Conservation (phyloP, 108 stramenopile genomes). For the Schizochytrium sp. region DNA sequence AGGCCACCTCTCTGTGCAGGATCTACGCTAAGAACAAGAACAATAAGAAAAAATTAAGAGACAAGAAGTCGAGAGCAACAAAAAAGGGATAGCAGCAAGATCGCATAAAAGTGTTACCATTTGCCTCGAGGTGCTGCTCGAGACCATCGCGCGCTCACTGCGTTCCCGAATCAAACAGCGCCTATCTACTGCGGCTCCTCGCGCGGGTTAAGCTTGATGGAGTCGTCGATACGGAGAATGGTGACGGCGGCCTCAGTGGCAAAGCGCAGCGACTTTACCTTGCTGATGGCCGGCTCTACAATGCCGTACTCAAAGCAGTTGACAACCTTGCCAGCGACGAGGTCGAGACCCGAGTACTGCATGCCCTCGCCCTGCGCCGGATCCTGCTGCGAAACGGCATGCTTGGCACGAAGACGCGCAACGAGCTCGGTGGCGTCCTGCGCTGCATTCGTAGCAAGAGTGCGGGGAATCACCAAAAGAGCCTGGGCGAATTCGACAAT, state of each 20-base stretch:
- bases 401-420: slow-evolving; percentile 79
- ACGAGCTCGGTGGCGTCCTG: slow-evolving; percentile 97
- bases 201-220: slow-evolving; percentile 44
- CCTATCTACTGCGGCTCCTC: slow-evolving; percentile 2
- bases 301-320: slow-evolving; percentile 91
- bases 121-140: too few relatives aligned
- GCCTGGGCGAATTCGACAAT: slow-evolving; percentile 96
- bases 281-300: slow-evolving; percentile 98
- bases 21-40: too few relatives aligned
- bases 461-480: slow-evolving; percentile 94
- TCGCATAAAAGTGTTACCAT: too few relatives aligned
- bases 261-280: slow-evolving; percentile 95
- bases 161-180: too few relatives aligned
- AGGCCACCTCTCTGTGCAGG: too few relatives aligned
- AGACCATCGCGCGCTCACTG: too few relatives aligned
- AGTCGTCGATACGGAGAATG: slow-evolving; percentile 94
- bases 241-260: slow-evolving; percentile 98
- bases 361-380: slow-evolving; percentile 30
- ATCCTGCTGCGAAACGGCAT: slow-evolving; percentile 47
- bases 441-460: slow-evolving; percentile 93
- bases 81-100: too few relatives aligned
- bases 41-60: too few relatives aligned
- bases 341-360: slow-evolving; percentile 78
- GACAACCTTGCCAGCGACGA: slow-evolving; percentile 69
- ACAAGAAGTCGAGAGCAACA: too few relatives aligned